Evolutionary conservation across 2,329 filamentous ascomycete species (phyloP), one percentile per base, ranked within the genome.

Genomic region (Didymella pomorum): DNA sequence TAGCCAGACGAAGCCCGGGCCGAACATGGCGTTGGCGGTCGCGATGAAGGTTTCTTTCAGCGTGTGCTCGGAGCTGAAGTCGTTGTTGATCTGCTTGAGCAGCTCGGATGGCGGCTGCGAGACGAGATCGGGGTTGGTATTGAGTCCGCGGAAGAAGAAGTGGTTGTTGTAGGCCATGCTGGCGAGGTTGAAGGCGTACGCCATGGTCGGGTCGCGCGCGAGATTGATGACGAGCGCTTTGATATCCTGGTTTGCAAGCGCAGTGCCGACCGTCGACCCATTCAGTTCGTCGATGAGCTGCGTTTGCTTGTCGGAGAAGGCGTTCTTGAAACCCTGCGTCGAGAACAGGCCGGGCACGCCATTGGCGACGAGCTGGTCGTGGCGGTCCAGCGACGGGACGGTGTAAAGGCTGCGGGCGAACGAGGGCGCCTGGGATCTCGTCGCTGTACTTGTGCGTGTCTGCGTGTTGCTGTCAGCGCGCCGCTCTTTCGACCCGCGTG

Each of bases 1-100:
- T 61, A 99, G 88, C 95, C 95, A 99, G 74, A 98, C 90, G 80
- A 96, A 98, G 65, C 95, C 95, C 0, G 94, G 93, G 53, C 94
- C 95, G 81, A 99, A 98, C 93, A 98, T 97, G 80, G 88, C 86
- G 66, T 87, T 84, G 58, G 94, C 94, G 39, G 90, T 96, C 64
- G 88, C 82, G 72, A 95, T 79, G 78, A 99, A 88, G 75, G 95
- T 91, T 68, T 84, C 83, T 74, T 88, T 88, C 58, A 99, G 87
- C 28, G 90, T 93, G 65, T 96, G 90, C 69, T 96, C 82, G 69
- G 89, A 92, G 73, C 90, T 89, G 81, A 97, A 98, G 70, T 87
- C 87, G 66, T 81, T 79, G 70, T 86, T 82, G 68, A 98, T 86
- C 56, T 85, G 82, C 57, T 73, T 66, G 79, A 73, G 58, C 86